phyloP scores from a whole-genome alignment of 2,329 filamentous ascomycete species.

The Acrodontium crateriforme region DNA sequence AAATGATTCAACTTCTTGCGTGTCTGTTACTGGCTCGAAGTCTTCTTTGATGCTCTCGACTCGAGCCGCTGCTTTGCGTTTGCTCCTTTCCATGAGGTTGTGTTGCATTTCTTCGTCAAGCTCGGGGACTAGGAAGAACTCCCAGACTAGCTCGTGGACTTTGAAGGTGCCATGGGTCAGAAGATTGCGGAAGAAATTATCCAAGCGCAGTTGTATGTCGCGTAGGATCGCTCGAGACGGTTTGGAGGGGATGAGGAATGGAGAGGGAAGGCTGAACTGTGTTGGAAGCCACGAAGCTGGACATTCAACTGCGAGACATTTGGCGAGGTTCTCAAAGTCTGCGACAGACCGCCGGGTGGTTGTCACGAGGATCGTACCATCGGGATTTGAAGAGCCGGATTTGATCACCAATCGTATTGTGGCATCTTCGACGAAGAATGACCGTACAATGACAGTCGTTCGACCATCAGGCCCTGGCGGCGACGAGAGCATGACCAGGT shows the following conservation, averaged over 20 bases:
- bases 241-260: constrained; percentile 85
- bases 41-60: constrained; percentile 80
- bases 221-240: constrained; percentile 77
- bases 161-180: constrained; percentile 82
- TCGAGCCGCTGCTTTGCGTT: constrained; percentile 70
- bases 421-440: constrained; percentile 94
- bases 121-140: constrained; percentile 94
- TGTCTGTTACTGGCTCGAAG: constrained; percentile 60
- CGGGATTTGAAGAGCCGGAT: constrained; percentile 72
- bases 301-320: constrained; percentile 73
- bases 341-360: constrained; percentile 76
- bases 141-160: constrained; percentile 96
- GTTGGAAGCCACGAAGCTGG: constrained; percentile 90
- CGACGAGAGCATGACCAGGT: constrained; percentile 71
- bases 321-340: constrained; percentile 84
- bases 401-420: constrained; percentile 88
- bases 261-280: constrained; percentile 63
- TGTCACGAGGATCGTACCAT: constrained; percentile 79
- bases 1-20: constrained; percentile 79
- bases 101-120: constrained; percentile 76
- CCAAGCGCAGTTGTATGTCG: constrained; percentile 73
- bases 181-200: constrained; percentile 77
- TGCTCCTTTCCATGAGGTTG: constrained; percentile 80
- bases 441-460: constrained; percentile 83
- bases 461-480: constrained; percentile 59